These are phyloP conservation scores for Massospora cicadina DNA, from an alignment of 371 early-diverging fungal species.

Conservation along the genomic window DNA sequence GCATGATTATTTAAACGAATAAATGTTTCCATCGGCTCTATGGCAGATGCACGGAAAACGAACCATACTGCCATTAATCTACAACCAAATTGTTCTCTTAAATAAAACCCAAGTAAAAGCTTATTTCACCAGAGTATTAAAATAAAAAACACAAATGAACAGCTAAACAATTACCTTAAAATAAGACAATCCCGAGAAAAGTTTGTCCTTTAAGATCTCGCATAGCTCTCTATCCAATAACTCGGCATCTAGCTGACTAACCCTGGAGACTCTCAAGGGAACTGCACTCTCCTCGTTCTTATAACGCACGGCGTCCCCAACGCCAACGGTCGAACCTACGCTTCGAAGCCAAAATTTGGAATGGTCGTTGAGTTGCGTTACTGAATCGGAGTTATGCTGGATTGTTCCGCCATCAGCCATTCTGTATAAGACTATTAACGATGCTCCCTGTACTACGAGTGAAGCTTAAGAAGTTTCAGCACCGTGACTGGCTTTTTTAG, in stretches of 20 bases:
- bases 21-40: too few species aligned
- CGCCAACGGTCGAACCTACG: neutral
- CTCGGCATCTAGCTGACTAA: neutral
- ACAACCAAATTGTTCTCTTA: too few species aligned
- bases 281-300: neutral
- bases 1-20: too few species aligned
- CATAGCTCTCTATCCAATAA: neutral
- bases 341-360: neutral
- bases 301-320: neutral
- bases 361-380: neutral
- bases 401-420: neutral
- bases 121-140: too few species aligned
- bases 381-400: neutral
- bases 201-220: neutral
- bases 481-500: too few species aligned
- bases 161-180: neutral
- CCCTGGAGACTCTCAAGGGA: slow-evolving; percentile 2
- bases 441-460: too few species aligned
- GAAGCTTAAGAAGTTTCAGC: too few species aligned
- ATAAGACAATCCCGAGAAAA: neutral
- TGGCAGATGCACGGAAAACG: too few species aligned
- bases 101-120: too few species aligned
- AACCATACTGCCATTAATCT: too few species aligned
- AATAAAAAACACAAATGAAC: too few species aligned
- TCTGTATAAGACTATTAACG: too few species aligned